phyloP scores from a whole-genome alignment of 257 asterid genomes.

The Nicotiana otophora region DNA sequence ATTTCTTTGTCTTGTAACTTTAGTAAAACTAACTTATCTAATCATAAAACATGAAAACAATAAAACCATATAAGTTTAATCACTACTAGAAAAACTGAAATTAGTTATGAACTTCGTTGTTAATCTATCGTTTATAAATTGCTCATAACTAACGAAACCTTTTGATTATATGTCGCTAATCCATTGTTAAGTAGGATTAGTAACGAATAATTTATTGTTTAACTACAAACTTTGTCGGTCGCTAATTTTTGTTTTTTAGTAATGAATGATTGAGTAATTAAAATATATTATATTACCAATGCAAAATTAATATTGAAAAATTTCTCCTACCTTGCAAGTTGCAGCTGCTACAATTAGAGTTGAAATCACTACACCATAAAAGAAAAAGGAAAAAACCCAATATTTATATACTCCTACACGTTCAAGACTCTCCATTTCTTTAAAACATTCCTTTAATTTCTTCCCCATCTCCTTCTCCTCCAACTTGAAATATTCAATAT shows the following conservation, averaged over 20 bases:
- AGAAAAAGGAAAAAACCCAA: neutral
- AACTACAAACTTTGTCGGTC: too few relatives aligned
- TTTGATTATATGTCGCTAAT: too few relatives aligned
- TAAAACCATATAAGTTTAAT: neutral
- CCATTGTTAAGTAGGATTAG: too few relatives aligned
- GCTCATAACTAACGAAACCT: fast-evolving
- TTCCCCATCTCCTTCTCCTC: neutral
- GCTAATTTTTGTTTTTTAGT: too few relatives aligned
- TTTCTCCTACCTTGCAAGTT: slow-evolving; percentile 31
- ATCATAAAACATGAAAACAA: neutral
- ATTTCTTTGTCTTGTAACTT: neutral
- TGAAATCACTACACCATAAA: neutral
- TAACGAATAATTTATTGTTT: too few relatives aligned
- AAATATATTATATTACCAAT: neutral
- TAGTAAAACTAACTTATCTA: neutral
- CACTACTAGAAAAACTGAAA: too few relatives aligned
- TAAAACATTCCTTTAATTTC: neutral
- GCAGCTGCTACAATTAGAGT: slow-evolving; percentile 30
- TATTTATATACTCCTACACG: neutral
- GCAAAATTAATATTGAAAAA: neutral
- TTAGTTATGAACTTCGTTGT: too few relatives aligned
- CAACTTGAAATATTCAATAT: neutral
- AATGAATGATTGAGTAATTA: neutral
- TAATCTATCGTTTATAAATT: too few relatives aligned
- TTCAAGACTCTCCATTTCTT: neutral